Conservation (phyloP, 2,329 filamentous ascomycete genomes). For the Onygena corvina region DNA sequence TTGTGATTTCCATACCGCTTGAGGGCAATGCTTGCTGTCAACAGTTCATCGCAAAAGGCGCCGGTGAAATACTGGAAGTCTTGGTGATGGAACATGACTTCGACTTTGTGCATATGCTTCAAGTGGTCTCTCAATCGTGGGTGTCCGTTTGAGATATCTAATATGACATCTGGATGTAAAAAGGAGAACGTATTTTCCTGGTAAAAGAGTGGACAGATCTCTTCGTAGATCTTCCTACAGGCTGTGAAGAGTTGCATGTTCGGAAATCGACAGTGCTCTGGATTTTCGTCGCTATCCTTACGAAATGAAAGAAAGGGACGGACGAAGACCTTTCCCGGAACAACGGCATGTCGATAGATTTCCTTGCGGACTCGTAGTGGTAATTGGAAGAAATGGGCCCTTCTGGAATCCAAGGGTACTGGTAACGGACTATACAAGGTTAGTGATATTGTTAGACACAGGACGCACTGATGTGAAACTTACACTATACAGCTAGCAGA, state of each 20-base stretch:
- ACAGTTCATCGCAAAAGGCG: slow-evolving; percentile 9
- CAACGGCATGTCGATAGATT: slow-evolving; percentile 17
- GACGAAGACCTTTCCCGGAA: slow-evolving; percentile 15
- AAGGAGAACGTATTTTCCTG: slow-evolving; percentile 19
- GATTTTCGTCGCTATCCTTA: slow-evolving; percentile 9
- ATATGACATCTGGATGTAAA: slow-evolving; percentile 16
- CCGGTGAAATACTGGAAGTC: slow-evolving; percentile 17
- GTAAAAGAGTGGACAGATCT: slow-evolving; percentile 16
- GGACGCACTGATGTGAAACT: background rate
- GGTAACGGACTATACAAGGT: background rate
- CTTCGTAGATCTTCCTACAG: slow-evolving; percentile 16
- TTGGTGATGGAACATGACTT: slow-evolving; percentile 17
- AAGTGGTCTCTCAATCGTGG: slow-evolving; percentile 14
- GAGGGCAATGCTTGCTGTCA: background rate
- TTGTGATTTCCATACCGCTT: slow-evolving; percentile 1
- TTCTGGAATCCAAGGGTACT: background rate
- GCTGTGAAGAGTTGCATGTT: slow-evolving; percentile 15
- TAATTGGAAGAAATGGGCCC: slow-evolving; percentile 14
- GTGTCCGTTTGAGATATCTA: slow-evolving; percentile 9
- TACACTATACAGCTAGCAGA: background rate
- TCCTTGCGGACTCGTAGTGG: slow-evolving; percentile 14
- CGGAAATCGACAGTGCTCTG: slow-evolving; percentile 11
- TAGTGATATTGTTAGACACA: background rate
- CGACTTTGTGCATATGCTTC: slow-evolving; percentile 15
- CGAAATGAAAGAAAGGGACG: slow-evolving; percentile 16